Evolutionary conservation across 2,329 filamentous ascomycete genomes (phyloP).

Genomic region (Penicillium thymicola): DNA sequence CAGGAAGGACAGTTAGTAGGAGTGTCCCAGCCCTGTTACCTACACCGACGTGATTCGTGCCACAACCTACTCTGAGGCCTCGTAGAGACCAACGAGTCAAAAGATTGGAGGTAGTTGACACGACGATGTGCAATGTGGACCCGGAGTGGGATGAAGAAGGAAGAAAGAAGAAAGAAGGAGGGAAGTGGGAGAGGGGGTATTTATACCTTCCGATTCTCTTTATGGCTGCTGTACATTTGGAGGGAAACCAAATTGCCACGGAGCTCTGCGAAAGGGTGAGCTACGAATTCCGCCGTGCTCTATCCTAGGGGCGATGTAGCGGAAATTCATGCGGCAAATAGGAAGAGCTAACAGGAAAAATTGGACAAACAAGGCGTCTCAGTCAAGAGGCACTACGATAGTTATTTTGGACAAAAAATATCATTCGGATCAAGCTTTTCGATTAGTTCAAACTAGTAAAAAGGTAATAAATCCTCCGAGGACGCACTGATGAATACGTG

Average conservation of each 20-base stretch:
- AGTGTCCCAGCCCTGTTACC: neutral
- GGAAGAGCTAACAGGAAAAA: neutral
- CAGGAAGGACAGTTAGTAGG: neutral
- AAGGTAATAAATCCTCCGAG: neutral
- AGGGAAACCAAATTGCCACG: too few species aligned
- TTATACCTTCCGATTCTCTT: neutral
- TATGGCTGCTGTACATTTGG: neutral
- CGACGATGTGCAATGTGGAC: too few species aligned
- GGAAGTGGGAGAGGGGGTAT: too few species aligned
- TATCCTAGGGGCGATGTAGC: neutral
- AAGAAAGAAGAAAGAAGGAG: too few species aligned
- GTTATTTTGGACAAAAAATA: neutral
- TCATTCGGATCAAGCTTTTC: neutral
- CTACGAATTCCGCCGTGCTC: neutral
- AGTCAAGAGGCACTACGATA: neutral
- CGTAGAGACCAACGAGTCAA: neutral
- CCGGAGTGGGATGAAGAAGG: too few species aligned
- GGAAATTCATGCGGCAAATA: neutral
- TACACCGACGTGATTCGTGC: neutral
- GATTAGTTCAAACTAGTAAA: neutral
- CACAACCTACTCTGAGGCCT: neutral
- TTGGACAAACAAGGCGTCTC: too few species aligned
- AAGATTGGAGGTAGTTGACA: too few species aligned
- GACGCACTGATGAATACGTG: neutral
- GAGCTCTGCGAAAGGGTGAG: neutral